Percentiles rank a stretch among this genome's conserved stretches.
These are phyloP conservation scores for Barnettozyma hawaiiensis DNA, from an alignment of 1,139 yeast genomes.

Conservation along the genomic window DNA sequence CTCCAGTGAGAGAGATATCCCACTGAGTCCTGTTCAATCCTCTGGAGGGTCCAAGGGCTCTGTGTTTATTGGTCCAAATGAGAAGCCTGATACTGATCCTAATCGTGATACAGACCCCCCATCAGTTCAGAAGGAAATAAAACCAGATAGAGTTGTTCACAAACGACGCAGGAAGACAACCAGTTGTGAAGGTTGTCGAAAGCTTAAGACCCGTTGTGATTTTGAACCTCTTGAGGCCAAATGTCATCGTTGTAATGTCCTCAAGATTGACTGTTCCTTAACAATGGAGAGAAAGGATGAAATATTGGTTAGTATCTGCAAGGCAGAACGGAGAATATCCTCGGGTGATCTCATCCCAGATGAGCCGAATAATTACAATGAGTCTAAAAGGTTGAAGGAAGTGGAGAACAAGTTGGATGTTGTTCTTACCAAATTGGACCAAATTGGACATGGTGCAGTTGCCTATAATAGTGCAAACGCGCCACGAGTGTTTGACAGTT, in stretches of 20 bases:
- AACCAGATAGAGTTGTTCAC: slow-evolving; percentile 10
- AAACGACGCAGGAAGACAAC: slow-evolving; percentile 40
- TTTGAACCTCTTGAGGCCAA: slow-evolving; percentile 35
- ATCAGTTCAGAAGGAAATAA: background rate
- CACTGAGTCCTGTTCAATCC: too few species aligned
- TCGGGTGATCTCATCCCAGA: background rate
- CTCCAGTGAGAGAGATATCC: slow-evolving; percentile 2
- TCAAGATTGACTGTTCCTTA: slow-evolving; percentile 42
- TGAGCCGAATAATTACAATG: background rate
- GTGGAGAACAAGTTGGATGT: slow-evolving; percentile 6
- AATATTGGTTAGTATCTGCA: slow-evolving; percentile 14
- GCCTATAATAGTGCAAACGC: background rate
- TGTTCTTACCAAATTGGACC: background rate
- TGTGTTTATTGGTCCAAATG: background rate
- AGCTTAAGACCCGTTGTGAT: slow-evolving; percentile 49
- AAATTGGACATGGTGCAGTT: background rate
- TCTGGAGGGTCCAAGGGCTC: background rate
- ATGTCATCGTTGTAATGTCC: slow-evolving; percentile 45
- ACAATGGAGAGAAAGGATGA: slow-evolving; percentile 30
- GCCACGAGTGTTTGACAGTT: slow-evolving; percentile 1
- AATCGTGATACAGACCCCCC: too few species aligned
- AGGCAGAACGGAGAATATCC: slow-evolving; percentile 8
- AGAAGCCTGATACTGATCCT: background rate
- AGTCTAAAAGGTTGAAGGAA: background rate
- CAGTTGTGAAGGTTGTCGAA: slow-evolving; percentile 47